These are phyloP conservation scores for Vicia villosa DNA, from an alignment of 306 rosid genomes.

Conservation along the genomic window DNA sequence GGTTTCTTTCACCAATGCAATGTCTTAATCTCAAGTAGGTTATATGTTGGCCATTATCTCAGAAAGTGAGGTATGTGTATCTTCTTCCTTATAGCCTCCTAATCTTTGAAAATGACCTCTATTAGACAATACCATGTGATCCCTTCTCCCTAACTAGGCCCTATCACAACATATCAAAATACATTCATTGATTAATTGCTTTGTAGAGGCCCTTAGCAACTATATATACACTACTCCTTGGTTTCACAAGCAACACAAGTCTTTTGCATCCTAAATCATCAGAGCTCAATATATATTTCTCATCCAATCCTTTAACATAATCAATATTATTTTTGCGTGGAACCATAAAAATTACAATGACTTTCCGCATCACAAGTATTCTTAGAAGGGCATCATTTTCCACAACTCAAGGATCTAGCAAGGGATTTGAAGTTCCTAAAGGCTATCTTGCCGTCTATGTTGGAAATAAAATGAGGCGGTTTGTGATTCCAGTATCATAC, in stretches of 20 bases:
- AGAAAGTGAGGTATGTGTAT: no score
- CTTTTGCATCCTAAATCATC: constrained; percentile 6
- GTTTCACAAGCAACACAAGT: constrained; percentile 4
- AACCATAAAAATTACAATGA: constrained; percentile 23
- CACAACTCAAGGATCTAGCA: not conserved
- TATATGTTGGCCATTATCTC: no score
- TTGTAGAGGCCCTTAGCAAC: no score
- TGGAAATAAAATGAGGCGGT: constrained; percentile 45
- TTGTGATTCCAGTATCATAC: constrained; percentile 43
- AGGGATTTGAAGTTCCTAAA: constrained; percentile 7
- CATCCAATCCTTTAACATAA: not conserved
- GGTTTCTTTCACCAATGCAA: not conserved
- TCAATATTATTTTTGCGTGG: no score
- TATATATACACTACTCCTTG: not conserved
- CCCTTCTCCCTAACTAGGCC: not conserved
- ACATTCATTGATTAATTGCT: no score
- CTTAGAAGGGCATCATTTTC: not conserved
- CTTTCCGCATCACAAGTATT: constrained; percentile 23
- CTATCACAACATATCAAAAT: no score
- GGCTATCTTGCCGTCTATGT: constrained; percentile 53
- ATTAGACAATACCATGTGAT: not conserved
- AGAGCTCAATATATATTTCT: not conserved
- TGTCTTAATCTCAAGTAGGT: no score
- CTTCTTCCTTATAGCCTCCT: not conserved
- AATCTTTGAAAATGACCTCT: not conserved